Evolutionary conservation across 306 rosid genomes (phyloP), one percentile per base, ranked within the genome.

Genomic region (Alnus glutinosa): DNA sequence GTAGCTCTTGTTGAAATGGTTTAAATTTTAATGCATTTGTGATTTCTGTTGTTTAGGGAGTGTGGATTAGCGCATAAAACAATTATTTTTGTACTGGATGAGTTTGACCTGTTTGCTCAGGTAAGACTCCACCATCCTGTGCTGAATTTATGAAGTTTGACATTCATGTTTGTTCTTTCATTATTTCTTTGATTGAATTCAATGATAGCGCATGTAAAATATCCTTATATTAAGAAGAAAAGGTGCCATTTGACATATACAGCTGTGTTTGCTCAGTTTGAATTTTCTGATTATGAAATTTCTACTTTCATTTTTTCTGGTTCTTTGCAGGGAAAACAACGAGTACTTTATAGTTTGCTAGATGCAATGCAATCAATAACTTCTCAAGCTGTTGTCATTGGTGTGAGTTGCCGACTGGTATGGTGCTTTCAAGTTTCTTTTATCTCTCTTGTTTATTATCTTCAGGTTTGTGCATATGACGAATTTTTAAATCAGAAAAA

Each of bases 51-150:
- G 75, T 75, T 78, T 75, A 95, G 98, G 92, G 97, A 95, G 81
- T 92, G 98, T 18, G 97, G 96, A 78, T 83, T 91, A 79, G 98
- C 98, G 19, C 98, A 92, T 86, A 95, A 95, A 87, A 90, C 96
- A 57, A 82, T 92, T 81, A 83, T 95, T 68, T 95, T 92, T 82
- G 72, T 95, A 64, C 83, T 95, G 82, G 97, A 92, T 77, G 98
- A 95, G 80, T 95, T 95, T 91, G 96, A 95, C 86, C 87, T 88
- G n/a, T 95, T 95, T 88, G 89, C 98, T 79, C 94, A 91, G 88
- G 98, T 92, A 86, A 87, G 89, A 64, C 66, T 84, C 73, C 72
- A 18, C 34, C 55, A 71, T 76, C 70, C 70, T 62, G n/a, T 79
- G 46, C 73, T 85, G 62, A 80, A 79, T 71, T 63, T 78, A 78